Conservation (phyloP, 176 grass and related monocot genomes). For the Oryza meridionalis region DNA sequence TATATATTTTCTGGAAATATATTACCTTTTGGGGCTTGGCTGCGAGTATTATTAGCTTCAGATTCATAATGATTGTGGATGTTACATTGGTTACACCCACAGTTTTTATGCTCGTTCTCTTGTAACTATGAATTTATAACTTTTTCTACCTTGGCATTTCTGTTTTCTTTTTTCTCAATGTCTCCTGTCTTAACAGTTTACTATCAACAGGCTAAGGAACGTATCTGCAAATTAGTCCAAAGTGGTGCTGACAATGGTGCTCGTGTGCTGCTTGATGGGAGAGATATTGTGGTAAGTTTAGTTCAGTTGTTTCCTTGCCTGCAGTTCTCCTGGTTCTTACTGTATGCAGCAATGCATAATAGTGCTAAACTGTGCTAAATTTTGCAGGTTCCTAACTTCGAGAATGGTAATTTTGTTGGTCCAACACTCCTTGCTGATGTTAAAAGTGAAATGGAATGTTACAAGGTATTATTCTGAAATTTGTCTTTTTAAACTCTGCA, state of each 20-base stretch:
- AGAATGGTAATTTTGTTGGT: slow-evolving; percentile 91
- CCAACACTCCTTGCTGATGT: slow-evolving; percentile 92
- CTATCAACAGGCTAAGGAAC: slow-evolving; percentile 76
- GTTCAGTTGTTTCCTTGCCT: slow-evolving; percentile 9
- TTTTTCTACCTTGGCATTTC: slow-evolving; percentile 22
- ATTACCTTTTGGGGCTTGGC: neutral
- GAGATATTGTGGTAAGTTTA: slow-evolving; percentile 70
- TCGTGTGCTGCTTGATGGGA: slow-evolving; percentile 84
- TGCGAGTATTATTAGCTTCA: neutral
- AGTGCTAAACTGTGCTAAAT: slow-evolving; percentile 1
- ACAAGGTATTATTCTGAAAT: slow-evolving; percentile 57
- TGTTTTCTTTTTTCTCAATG: slow-evolving; percentile 11
- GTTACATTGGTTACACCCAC: neutral
- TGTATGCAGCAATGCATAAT: slow-evolving; percentile 17
- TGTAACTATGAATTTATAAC: neutral
- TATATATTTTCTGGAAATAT: neutral
- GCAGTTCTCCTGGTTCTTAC: slow-evolving; percentile 13
- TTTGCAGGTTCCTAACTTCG: slow-evolving; percentile 70
- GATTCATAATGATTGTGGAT: neutral
- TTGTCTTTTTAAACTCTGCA: slow-evolving; percentile 18
- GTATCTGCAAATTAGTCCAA: slow-evolving; percentile 96
- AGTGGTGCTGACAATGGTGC: slow-evolving; percentile 72
- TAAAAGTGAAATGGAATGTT: slow-evolving; percentile 87
- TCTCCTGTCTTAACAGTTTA: slow-evolving; percentile 32
- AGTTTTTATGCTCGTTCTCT: neutral